Percentiles rank a stretch among this genome's conserved stretches.
These are phyloP conservation scores for Cutaneotrichosporon sp. DNA, from an alignment of 1,284 basidiomycete species.

Conservation along the genomic window DNA sequence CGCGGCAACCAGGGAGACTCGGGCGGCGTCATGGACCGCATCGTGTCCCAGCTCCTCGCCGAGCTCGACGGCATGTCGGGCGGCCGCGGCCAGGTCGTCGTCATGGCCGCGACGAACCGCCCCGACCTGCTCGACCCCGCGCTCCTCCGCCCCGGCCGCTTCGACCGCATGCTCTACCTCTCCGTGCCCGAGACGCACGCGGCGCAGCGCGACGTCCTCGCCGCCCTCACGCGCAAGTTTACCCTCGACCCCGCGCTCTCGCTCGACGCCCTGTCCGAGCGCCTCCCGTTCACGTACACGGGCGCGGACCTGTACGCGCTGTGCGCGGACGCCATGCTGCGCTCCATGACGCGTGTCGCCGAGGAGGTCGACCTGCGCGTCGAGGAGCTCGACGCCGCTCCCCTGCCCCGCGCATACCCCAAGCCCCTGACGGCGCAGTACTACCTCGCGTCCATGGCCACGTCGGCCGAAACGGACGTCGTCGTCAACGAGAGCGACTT, in stretches of 20 bases:
- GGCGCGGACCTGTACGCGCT: conserved; percentile 98
- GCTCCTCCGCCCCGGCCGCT: conserved; percentile 87
- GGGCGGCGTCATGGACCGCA: conserved; percentile 96
- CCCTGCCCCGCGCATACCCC: conserved; percentile 60
- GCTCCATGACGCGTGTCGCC: conserved; percentile 90
- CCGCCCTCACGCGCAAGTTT: conserved; percentile 92
- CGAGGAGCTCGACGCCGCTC: conserved; percentile 55
- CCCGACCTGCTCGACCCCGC: conserved; percentile 95
- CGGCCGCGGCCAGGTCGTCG: conserved; percentile 70
- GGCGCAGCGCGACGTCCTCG: conserved; percentile 82
- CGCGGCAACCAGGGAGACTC: conserved; percentile 93
- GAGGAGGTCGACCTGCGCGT: conserved; percentile 73
- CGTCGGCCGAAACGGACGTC: conserved; percentile 68
- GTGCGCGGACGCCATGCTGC: conserved; percentile 93
- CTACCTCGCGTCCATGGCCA: conserved; percentile 84
- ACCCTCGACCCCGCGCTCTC: conserved; percentile 71
- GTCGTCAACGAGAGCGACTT: conserved; percentile 77
- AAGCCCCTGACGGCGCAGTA: conserved; percentile 86
- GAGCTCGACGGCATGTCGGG: conserved; percentile 90
- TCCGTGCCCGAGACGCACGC: conserved; percentile 86
- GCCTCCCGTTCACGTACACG: conserved; percentile 90
- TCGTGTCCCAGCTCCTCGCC: conserved; percentile 93
- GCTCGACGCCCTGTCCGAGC: conserved; percentile 67
- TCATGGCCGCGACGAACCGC: conserved; percentile 96
- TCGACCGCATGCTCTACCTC: conserved; percentile 96